These are phyloP conservation scores for Starmerella bombi DNA, from an alignment of 805 yeast genomes.

Conservation along the genomic window DNA sequence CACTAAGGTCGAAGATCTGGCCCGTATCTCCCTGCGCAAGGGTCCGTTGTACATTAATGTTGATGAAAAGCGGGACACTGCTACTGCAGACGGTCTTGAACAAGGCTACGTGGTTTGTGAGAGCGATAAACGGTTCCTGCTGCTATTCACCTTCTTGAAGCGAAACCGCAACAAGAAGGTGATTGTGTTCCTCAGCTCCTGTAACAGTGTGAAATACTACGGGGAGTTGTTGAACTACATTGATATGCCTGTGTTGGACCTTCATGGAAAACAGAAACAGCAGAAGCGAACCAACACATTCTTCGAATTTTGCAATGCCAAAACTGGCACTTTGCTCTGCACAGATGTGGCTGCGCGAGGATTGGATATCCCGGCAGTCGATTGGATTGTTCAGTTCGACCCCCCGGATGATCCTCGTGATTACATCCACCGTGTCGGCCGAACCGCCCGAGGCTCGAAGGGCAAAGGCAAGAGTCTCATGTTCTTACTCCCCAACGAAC, in stretches of 20 bases:
- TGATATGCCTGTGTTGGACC: constrained; percentile 88
- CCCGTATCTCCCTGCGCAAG: constrained; percentile 85
- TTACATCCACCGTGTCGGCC: constrained; percentile 96
- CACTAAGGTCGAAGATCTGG: constrained; percentile 95
- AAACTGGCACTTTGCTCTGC: constrained; percentile 81
- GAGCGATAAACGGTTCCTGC: constrained; percentile 80
- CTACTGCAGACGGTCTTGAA: constrained; percentile 94
- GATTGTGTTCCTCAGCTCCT: constrained; percentile 89
- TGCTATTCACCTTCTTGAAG: constrained; percentile 84
- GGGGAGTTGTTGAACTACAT: constrained; percentile 91
- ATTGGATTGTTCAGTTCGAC: constrained; percentile 97
- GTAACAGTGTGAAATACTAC: constrained; percentile 93
- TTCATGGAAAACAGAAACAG: constrained; percentile 97
- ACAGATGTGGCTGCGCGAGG: constrained; percentile 99
- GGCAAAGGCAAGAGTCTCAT: constrained; percentile 90
- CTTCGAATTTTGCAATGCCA: constrained; percentile 95
- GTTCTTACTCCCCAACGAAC: constrained; percentile 88
- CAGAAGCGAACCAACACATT: constrained; percentile 97
- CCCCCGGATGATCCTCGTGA: constrained; percentile 99
- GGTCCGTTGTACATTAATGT: constrained; percentile 93
- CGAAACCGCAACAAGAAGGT: constrained; percentile 75
- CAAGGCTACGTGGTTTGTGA: constrained; percentile 98
- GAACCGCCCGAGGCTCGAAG: constrained; percentile 81
- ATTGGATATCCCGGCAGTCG: constrained; percentile 94
- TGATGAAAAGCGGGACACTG: constrained; percentile 63